Base-by-base conservation (phyloP, 2,329 filamentous ascomycete genomes). In the Epicoccum sorghinum region DNA sequence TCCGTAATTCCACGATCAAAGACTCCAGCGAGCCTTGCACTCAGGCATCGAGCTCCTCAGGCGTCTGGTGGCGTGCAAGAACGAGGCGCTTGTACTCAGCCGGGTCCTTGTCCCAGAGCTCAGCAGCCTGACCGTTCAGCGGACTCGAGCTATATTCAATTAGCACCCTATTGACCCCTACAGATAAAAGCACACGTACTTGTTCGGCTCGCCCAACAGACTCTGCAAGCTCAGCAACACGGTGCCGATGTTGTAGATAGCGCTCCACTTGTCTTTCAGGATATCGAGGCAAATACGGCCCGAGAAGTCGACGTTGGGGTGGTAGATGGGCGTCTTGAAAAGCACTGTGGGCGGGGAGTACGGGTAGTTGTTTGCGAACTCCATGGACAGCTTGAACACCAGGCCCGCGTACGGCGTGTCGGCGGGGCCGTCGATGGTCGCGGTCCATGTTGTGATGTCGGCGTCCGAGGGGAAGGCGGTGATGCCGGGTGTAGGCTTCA, bases 271-370 rank as follows among this genome's bases (percentile, higher is more conserved):
- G 77, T 98, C 95, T 83, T 97, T 98, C 62, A 99, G 83, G 65
- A 99, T 99, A 72, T 99, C 96, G 57, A 99, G 83, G 76, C 95
- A 99, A 77, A 99, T 99, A 52, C 95, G 86, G 36, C 95, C 95
- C 3, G 90, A 93, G 80, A 99, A 97, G 79, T 99, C 95, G 66
- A 99, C 91, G 69, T 99, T 99, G 48, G 95, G 95, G 77, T 99
- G 95, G 82, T 98, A 99, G 78, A 99, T 97, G 33, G 95, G 95
- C 6, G 96, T 99, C 81, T 93, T 96, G 86, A 97, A 99, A 55
- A 96, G 84, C 14, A 99, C 95, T 2, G 89, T 91, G 0, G 95
- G 95, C 22, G 95, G 86, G 1, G 88, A 85, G 75, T 97, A 97
- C 8, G 95, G 95, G 74, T 99, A 99, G 79, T 93, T 96, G 67